These are phyloP conservation scores for Tritrichomonas musculus DNA, from an alignment of 208 protist species.

Conservation along the genomic window DNA sequence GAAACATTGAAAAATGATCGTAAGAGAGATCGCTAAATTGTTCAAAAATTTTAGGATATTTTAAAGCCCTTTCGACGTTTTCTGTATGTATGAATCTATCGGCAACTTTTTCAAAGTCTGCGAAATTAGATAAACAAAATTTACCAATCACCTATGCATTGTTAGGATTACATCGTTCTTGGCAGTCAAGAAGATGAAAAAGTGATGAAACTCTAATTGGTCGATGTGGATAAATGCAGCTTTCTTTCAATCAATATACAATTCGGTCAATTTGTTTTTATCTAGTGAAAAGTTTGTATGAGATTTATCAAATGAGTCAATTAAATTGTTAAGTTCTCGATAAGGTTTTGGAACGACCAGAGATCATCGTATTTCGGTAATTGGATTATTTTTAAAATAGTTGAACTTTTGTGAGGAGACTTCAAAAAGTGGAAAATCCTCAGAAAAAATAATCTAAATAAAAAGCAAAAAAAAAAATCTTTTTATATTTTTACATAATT, in stretches of 20 bases:
- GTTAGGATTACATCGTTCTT: background rate
- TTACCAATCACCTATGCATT: background rate
- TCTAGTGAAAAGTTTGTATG: background rate
- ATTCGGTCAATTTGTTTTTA: background rate
- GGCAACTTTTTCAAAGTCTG: background rate
- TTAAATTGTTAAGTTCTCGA: background rate
- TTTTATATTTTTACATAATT: too few species aligned
- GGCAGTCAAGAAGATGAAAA: background rate
- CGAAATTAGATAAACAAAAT: background rate
- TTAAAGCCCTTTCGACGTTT: background rate
- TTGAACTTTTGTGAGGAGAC: too few species aligned
- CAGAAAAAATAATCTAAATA: too few species aligned
- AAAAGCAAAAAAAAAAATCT: too few species aligned
- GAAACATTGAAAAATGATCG: background rate
- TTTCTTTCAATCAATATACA: background rate
- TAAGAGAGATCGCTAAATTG: background rate
- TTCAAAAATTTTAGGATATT: background rate
- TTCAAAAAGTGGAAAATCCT: too few species aligned
- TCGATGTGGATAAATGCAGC: background rate
- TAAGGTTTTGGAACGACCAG: background rate
- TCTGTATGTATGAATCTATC: background rate
- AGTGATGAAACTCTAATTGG: background rate
- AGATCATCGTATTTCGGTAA: too few species aligned
- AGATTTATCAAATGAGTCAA: background rate
- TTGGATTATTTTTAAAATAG: too few species aligned